Conservation (phyloP, 805 yeast species). For the Candida chauliodis region DNA sequence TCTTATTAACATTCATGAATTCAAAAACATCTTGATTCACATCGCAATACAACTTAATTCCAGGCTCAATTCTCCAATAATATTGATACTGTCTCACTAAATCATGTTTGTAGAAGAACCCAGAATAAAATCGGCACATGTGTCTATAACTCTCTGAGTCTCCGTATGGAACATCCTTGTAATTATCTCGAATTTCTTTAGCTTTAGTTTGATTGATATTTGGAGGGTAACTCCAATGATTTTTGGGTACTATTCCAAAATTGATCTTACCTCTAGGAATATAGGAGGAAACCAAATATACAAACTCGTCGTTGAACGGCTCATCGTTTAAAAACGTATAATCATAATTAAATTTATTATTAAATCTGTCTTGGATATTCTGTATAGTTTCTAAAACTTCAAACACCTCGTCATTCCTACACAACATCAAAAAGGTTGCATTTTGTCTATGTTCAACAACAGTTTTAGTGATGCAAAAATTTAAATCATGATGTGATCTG, state of each 20-base stretch:
- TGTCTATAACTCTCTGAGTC: conserved; percentile 61
- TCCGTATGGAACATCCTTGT: conserved; percentile 42
- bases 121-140: conserved; percentile 55
- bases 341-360: conserved; percentile 59
- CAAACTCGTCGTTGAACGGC: conserved; percentile 57
- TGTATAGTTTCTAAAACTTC: conserved; percentile 56
- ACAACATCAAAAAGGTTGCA: conserved; percentile 68
- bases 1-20: conserved; percentile 51
- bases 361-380: conserved; percentile 65
- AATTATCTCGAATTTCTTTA: conserved; percentile 3
- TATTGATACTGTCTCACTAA: conserved; percentile 57
- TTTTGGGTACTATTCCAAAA: conserved; percentile 58
- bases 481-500: background rate
- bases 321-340: conserved; percentile 78
- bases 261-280: conserved; percentile 55
- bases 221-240: conserved; percentile 70
- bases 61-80: conserved; percentile 79
- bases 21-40: conserved; percentile 60
- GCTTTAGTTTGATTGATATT: conserved; percentile 48
- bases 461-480: conserved; percentile 1
- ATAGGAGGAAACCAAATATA: conserved; percentile 39
- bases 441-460: conserved; percentile 33
- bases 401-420: conserved; percentile 63
- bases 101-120: conserved; percentile 61
- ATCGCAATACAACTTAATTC: conserved; percentile 58